These are phyloP conservation scores for Paraphoma sp. DNA, from an alignment of 2,329 filamentous ascomycete species.

Conservation along the genomic window DNA sequence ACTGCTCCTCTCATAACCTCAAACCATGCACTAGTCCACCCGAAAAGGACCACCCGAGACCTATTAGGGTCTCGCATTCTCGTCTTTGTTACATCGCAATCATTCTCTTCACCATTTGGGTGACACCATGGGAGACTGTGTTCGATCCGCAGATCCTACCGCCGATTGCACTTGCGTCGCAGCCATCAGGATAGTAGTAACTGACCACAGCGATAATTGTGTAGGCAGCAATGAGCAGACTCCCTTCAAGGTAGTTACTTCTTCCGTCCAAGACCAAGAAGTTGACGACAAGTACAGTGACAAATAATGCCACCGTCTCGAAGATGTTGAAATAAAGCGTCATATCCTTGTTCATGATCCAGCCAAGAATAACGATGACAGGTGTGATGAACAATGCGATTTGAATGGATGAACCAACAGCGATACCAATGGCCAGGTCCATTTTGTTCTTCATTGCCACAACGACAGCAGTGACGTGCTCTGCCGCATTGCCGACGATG, in stretches of 20 bases:
- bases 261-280: slow-evolving; percentile 85
- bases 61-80: neutral
- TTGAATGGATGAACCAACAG: slow-evolving; percentile 81
- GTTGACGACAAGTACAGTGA: slow-evolving; percentile 83
- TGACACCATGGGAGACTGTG: slow-evolving; percentile 11
- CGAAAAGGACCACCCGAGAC: neutral
- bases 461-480: slow-evolving; percentile 81
- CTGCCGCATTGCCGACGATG: slow-evolving; percentile 83
- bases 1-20: too few species aligned
- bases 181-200: slow-evolving; percentile 58
- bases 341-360: slow-evolving; percentile 78
- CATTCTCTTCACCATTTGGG: slow-evolving; percentile 27
- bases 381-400: slow-evolving; percentile 81
- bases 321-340: slow-evolving; percentile 67
- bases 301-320: slow-evolving; percentile 76
- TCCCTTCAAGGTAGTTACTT: slow-evolving; percentile 82
- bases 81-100: slow-evolving; percentile 13
- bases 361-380: slow-evolving; percentile 77
- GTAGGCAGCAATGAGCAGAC: slow-evolving; percentile 77
- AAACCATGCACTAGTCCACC: too few species aligned
- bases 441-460: slow-evolving; percentile 86
- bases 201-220: slow-evolving; percentile 72
- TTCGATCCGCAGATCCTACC: slow-evolving; percentile 41
- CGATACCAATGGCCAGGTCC: slow-evolving; percentile 82
- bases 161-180: slow-evolving; percentile 53